Evolutionary conservation across 805 yeast species (phyloP), one percentile per base, ranked within the genome.

Genomic region (Ogataea pilisensis): DNA sequence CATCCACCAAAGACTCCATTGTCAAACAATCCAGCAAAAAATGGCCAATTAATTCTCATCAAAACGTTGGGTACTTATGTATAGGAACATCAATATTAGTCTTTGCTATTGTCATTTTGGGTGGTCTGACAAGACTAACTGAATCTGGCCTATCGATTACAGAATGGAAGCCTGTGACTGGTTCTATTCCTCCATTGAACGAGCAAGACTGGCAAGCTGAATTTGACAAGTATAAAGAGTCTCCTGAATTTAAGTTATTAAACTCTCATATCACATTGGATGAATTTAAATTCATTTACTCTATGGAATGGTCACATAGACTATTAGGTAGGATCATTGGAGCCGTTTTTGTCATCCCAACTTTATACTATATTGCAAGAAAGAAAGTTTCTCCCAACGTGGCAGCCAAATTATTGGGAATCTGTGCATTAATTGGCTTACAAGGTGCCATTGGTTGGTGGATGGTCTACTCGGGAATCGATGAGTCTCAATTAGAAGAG

Each of bases 371-470:
- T 54, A 81, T 87, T 55, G 70, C 72, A 14, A 67, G 82, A 3
- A 77, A 78, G 31, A 79, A 70, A 48, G 79, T 91, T 9, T 79
- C 89, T 2, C 64, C 76, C 3, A 80, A 79, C 43, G 82, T 85
- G 3, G 81, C 86, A 36, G 68, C 69, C 42, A 74, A 87, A 50
- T 68, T 93, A 13, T 63, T 85, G 17, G 86, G 86, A 2, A 75
- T 93, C 34, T 76, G 95, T 31, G 79, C 73, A 0, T 66, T 93
- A 38, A 72, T 93, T 43, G 99, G 96, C 9, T 67, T 93, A 35
- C 99, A 93, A 69, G 99, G 99, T 39, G 85, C 82, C 39, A 83
- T 93, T 50, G 99, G 99, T 25, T 93, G 99, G 99, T 93, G 99
- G 99, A 93, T 93, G 99, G 99, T 93, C 38, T 80, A 85, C 55